Conservation (phyloP, 495 filamentous ascomycete genomes). For the Pyronema omphalodes region DNA sequence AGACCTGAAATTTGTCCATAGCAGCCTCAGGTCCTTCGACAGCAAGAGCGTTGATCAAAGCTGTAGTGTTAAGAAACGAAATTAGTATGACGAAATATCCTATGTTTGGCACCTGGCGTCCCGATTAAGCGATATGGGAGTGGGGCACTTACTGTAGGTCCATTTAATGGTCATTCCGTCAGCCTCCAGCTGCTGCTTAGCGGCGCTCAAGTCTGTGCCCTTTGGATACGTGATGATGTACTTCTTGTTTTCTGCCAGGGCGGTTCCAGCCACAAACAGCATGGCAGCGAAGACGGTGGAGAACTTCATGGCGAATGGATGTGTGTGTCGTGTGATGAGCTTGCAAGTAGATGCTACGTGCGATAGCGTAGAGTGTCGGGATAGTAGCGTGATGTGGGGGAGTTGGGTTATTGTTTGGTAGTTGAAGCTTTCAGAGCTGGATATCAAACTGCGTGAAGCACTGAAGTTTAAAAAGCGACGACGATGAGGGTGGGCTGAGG, state of each 20-base stretch:
- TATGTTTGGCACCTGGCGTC: neutral
- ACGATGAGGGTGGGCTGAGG: too few species aligned
- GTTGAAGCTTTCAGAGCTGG: too few species aligned
- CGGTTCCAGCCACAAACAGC: neutral
- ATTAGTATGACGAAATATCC: neutral
- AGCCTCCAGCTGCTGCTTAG: neutral
- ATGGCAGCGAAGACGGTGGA: neutral
- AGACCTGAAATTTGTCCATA: neutral
- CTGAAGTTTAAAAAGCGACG: too few species aligned
- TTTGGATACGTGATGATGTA: constrained; percentile 1
- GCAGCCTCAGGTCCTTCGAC: neutral
- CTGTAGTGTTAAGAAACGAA: neutral
- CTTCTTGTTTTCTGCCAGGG: neutral
- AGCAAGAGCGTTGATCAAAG: constrained; percentile 1
- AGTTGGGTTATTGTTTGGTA: too few species aligned
- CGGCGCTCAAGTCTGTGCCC: neutral
- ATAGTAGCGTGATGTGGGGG: too few species aligned
- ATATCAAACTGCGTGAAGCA: too few species aligned
- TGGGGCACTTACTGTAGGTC: neutral
- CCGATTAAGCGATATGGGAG: neutral
- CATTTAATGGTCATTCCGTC: neutral
- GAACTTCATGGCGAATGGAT: neutral
- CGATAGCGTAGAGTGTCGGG: too few species aligned
- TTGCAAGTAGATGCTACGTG: too few species aligned
- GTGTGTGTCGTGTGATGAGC: too few species aligned